Percentiles rank a stretch among this genome's conserved stretches.
Conservation (phyloP, 2,329 filamentous ascomycete genomes). For the Camptophora hylomeconis region DNA sequence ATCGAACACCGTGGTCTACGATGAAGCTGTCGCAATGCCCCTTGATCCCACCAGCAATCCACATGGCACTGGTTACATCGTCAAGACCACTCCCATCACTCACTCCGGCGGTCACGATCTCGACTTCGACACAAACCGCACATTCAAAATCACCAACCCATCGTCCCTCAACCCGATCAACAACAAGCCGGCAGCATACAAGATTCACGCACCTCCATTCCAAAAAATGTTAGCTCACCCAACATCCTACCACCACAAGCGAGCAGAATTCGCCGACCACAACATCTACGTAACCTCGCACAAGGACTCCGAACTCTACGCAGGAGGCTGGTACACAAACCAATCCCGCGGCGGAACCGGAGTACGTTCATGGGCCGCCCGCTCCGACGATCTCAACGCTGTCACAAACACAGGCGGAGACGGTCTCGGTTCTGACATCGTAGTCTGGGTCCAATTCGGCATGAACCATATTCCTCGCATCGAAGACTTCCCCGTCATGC, state of each 20-base stretch:
- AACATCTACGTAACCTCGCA: constrained; percentile 45
- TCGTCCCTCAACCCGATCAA: constrained; percentile 40
- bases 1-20: constrained; percentile 42
- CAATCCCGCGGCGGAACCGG: constrained; percentile 42
- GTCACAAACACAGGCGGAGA: constrained; percentile 28
- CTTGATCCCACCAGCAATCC: constrained; percentile 39
- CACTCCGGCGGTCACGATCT: constrained; percentile 37
- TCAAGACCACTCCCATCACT: constrained; percentile 34
- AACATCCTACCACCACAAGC: constrained; percentile 34
- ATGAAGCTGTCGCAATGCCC: constrained; percentile 49
- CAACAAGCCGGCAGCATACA: constrained; percentile 42
- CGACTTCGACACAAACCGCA: constrained; percentile 34
- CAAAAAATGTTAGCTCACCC: constrained; percentile 43
- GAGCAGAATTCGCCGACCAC: constrained; percentile 42
- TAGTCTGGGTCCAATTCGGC: constrained; percentile 45
- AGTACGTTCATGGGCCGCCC: constrained; percentile 38
- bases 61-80: constrained; percentile 38
- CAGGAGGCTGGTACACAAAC: constrained; percentile 44
- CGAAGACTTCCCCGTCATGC: constrained; percentile 59
- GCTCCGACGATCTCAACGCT: constrained; percentile 33
- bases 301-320: constrained; percentile 38
- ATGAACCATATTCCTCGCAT: constrained; percentile 52
- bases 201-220: constrained; percentile 42
- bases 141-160: constrained; percentile 47
- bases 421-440: constrained; percentile 31